A percentile compares a stretch with the other conserved stretches of the same genome.
Conservation (phyloP, 163 green algal species). For the Chloromonas sp. region DNA sequence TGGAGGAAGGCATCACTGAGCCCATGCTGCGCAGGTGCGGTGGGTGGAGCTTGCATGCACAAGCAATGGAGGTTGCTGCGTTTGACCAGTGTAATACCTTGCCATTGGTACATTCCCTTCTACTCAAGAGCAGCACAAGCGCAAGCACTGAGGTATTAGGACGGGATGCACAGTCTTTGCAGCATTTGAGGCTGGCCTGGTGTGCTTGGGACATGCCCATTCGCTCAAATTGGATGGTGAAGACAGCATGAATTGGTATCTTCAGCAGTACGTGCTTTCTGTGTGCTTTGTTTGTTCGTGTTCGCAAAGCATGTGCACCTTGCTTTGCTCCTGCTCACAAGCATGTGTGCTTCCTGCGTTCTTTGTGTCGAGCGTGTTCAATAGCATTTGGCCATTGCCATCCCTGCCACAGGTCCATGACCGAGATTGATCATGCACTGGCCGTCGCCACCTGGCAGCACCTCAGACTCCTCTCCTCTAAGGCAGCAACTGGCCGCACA, state of each 20-base stretch:
- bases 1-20: background rate
- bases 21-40: background rate
- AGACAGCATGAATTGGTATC: no score
- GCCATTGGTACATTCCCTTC: background rate
- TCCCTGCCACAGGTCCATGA: background rate
- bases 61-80: background rate
- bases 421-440: background rate
- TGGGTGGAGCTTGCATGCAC: background rate
- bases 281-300: no score
- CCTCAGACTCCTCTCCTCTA: background rate
- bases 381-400: no score
- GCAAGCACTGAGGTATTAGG: background rate
- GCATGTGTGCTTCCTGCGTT: no score
- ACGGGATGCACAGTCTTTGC: background rate
- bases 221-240: no score
- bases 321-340: no score
- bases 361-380: no score
- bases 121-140: background rate
- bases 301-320: no score
- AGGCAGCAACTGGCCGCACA: background rate
- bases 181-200: no score
- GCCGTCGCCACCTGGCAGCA: background rate
- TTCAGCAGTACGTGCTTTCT: no score
- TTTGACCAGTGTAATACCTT: background rate
- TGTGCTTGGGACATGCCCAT: no score